Percentiles rank a stretch among this genome's conserved stretches.
These are phyloP conservation scores for Botrytis medusae DNA, from an alignment of 2,329 filamentous ascomycete species.

Conservation along the genomic window DNA sequence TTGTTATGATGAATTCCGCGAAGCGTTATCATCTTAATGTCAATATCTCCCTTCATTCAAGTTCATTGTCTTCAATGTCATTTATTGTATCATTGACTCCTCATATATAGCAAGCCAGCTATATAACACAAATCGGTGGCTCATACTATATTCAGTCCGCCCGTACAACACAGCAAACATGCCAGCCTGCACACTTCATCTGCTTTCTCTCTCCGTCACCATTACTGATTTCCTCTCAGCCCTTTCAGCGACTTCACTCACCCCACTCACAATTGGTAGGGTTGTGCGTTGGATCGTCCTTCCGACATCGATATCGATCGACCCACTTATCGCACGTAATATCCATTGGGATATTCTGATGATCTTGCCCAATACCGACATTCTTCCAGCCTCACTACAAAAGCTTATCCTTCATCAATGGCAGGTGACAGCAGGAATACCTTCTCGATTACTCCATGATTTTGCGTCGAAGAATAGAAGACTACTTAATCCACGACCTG, in stretches of 20 bases:
- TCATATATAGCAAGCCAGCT: not conserved
- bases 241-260: slow-evolving; percentile 39
- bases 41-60: not conserved
- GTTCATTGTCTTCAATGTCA: not conserved
- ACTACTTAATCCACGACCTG: slow-evolving; percentile 42
- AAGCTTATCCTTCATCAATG: slow-evolving; percentile 39
- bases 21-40: not conserved
- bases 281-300: slow-evolving; percentile 52
- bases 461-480: slow-evolving; percentile 43
- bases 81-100: not conserved
- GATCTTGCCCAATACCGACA: slow-evolving; percentile 41
- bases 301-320: slow-evolving; percentile 45
- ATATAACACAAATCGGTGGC: not conserved
- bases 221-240: slow-evolving; percentile 44
- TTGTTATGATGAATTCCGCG: not conserved
- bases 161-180: slow-evolving; percentile 37
- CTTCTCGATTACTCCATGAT: slow-evolving; percentile 43
- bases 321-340: slow-evolving; percentile 43
- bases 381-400: slow-evolving; percentile 37
- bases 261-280: slow-evolving; percentile 46
- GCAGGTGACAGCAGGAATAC: slow-evolving; percentile 46
- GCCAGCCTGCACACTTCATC: slow-evolving; percentile 50
- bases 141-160: too few relatives aligned
- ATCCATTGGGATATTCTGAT: slow-evolving; percentile 50
- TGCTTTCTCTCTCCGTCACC: slow-evolving; percentile 45